phyloP scores from a whole-genome alignment of 1,139 yeast species.

The Candida gigantensis region DNA sequence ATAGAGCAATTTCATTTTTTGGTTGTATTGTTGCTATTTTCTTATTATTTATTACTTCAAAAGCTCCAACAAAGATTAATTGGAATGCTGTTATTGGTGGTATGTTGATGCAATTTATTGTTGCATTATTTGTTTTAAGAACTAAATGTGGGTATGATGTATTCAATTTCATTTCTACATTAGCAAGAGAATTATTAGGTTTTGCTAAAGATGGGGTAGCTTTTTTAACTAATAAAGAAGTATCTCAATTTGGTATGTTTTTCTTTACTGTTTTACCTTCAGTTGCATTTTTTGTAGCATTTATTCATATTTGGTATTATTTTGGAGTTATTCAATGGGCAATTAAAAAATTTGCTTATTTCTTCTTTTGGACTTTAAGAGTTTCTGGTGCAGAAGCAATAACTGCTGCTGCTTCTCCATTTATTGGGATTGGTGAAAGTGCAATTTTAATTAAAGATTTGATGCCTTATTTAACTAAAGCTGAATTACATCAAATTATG shows the following conservation, averaged over 20 bases:
- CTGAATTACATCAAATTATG: constrained; percentile 68
- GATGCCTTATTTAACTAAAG: constrained; percentile 60
- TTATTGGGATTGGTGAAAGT: constrained; percentile 69
- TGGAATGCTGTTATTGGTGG: constrained; percentile 70
- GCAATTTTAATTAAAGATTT: constrained; percentile 65
- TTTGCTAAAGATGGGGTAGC: constrained; percentile 66
- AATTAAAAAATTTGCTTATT: constrained; percentile 57
- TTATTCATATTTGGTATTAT: constrained; percentile 63
- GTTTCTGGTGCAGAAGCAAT: constrained; percentile 70
- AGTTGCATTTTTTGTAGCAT: constrained; percentile 64
- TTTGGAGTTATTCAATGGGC: constrained; percentile 65
- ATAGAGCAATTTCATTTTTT: constrained; percentile 61
- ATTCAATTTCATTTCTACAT: constrained; percentile 60
- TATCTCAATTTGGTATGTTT: constrained; percentile 47
- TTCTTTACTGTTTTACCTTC: constrained; percentile 64
- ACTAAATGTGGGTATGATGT: constrained; percentile 64
- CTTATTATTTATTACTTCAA: constrained; percentile 49
- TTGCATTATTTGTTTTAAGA: constrained; percentile 63
- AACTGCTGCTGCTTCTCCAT: constrained; percentile 71
- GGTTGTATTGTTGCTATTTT: constrained; percentile 54
- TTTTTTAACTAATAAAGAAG: constrained; percentile 48
- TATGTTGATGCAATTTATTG: constrained; percentile 59
- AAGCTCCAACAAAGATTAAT: constrained; percentile 45
- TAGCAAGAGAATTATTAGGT: constrained; percentile 62
- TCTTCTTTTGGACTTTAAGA: constrained; percentile 63